A percentile compares a stretch with the other conserved stretches of the same genome.
Evolutionary conservation across 2,329 filamentous ascomycete species (phyloP).

Genomic region (Xylaria sp.): DNA sequence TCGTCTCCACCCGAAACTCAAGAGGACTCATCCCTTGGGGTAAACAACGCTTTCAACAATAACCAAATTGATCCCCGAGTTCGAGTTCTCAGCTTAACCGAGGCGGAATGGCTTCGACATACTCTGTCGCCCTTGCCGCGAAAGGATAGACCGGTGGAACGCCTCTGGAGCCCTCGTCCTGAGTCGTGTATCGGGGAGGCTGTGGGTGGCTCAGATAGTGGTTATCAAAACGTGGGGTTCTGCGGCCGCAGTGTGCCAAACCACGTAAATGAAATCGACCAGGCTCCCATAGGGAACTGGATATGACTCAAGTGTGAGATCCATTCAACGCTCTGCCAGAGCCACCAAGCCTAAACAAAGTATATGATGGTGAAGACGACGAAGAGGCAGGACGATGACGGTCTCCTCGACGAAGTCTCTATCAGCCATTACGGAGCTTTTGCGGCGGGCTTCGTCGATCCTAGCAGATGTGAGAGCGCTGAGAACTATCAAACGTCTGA

Average conservation of each 20-base stretch:
- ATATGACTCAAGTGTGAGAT: constrained; percentile 36
- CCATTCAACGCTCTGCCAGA: no score
- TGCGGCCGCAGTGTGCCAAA: not conserved
- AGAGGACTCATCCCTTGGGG: constrained; percentile 29
- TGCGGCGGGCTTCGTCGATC: no score
- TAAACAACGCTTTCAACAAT: constrained; percentile 25
- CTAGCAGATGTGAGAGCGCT: no score
- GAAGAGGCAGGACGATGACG: no score
- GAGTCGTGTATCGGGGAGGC: constrained; percentile 18
- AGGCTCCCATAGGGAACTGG: constrained; percentile 43
- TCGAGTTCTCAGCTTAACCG: constrained; percentile 42
- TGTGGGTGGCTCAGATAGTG: not conserved
- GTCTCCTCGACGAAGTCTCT: no score
- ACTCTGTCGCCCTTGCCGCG: constrained; percentile 45
- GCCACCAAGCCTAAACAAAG: no score
- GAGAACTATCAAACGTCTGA: no score
- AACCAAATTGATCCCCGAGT: constrained; percentile 20
- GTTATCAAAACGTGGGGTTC: not conserved
- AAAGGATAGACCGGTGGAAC: constrained; percentile 29
- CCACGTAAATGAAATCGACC: constrained; percentile 12
- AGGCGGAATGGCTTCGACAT: constrained; percentile 49
- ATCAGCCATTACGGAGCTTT: no score
- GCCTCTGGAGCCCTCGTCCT: constrained; percentile 42
- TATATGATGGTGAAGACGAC: no score
- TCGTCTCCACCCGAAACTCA: constrained; percentile 36